Base-by-base conservation (phyloP, 192 early-diverging fungal genomes). In the Diversispora epigaea region DNA sequence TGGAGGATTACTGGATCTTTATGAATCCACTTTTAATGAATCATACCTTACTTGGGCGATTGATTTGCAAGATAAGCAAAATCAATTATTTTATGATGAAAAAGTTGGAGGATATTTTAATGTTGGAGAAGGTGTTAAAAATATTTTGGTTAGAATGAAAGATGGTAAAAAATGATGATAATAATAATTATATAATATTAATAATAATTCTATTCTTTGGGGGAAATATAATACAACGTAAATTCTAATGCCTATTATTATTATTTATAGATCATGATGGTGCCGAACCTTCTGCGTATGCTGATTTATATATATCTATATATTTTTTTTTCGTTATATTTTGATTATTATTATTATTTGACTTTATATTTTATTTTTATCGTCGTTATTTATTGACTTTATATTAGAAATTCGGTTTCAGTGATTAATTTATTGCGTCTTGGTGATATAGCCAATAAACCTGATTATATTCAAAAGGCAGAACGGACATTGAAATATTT, bases 261-360 rank as follows among this genome's bases (percentile, higher is more conserved):
- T n/a, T 46, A 45, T 19, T 61, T 50, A 11, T 49, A 87, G 89
- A 89, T 55, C 85, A 87, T 70, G 89, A 90, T 82, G 88, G 88
- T 11, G 88, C 89, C 0, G 89, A 90, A 71, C 89, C 89, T 14
- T 82, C 88, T 10, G 52, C 84, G 79, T n/a, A n/a, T n/a, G n/a
- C n/a, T n/a, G n/a, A n/a, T n/a, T n/a, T n/a, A n/a, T n/a, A n/a
- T n/a, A n/a, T n/a, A n/a, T n/a, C n/a, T n/a, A n/a, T n/a, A n/a
- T n/a, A n/a, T n/a, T n/a, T n/a, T n/a, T n/a, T n/a, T n/a, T n/a
- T n/a, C n/a, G n/a, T n/a, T n/a, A n/a, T n/a, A n/a, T n/a, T n/a
- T n/a, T n/a, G n/a, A n/a, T n/a, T n/a, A n/a, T n/a, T n/a, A n/a
- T n/a, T n/a, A n/a, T n/a, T n/a, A n/a, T n/a, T n/a, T n/a, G n/a